phyloP scores from a whole-genome alignment of 176 grass and related monocot species.

The Carex parvula region DNA sequence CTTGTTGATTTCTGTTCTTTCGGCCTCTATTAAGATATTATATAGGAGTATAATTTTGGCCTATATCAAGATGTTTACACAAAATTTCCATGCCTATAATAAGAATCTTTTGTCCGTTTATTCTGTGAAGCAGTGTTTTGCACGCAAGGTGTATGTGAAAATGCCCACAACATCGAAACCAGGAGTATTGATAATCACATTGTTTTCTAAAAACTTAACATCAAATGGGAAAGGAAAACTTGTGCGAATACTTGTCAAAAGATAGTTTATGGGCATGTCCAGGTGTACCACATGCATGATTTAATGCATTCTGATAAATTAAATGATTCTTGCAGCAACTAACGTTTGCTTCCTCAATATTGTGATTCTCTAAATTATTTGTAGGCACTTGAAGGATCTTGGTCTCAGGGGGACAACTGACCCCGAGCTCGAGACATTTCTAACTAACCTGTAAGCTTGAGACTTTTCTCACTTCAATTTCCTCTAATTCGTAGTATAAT shows the following conservation, averaged over 20 bases:
- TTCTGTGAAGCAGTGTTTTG: neutral
- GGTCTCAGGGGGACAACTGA: constrained; percentile 39
- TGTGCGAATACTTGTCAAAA: neutral
- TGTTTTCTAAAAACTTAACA: neutral
- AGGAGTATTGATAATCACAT: neutral
- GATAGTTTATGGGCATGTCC: neutral
- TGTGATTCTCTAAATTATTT: constrained; percentile 18
- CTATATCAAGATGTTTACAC: neutral
- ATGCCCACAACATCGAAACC: neutral
- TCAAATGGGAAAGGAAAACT: neutral
- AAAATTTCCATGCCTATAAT: neutral
- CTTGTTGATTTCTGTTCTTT: neutral
- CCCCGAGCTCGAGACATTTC: constrained; percentile 34
- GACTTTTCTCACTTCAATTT: neutral
- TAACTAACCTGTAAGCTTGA: constrained; percentile 50
- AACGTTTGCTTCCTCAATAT: neutral
- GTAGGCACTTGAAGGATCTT: constrained; percentile 63
- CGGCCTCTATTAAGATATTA: neutral
- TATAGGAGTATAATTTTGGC: neutral
- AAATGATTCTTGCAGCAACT: neutral
- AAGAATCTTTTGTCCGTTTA: neutral
- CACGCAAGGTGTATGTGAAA: constrained; percentile 13
- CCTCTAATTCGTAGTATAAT: neutral
- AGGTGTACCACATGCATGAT: neutral
- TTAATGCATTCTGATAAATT: neutral